Evolutionary conservation across 2,329 filamentous ascomycete species (phyloP).

Genomic region (Botrytis aclada): DNA sequence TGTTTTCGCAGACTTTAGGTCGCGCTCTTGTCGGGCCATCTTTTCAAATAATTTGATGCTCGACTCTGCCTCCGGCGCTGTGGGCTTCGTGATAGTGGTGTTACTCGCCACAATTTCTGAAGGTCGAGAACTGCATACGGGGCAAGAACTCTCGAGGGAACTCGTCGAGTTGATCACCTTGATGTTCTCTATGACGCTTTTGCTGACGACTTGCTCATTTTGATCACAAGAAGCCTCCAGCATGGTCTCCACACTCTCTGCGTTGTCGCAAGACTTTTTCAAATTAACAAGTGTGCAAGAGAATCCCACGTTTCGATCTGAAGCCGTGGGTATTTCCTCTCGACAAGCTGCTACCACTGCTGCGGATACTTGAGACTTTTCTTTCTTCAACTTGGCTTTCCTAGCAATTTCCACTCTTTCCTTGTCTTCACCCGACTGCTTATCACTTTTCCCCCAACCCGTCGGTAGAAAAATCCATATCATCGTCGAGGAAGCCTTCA

Average conservation of each 20-base stretch:
- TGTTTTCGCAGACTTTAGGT: background rate
- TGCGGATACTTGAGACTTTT: background rate
- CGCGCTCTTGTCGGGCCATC: background rate
- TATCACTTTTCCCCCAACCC: background rate
- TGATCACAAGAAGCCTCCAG: background rate
- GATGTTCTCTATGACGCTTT: background rate
- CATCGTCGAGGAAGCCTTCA: background rate
- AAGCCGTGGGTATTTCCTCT: background rate
- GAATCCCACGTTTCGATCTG: background rate
- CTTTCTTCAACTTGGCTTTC: conserved; percentile 2
- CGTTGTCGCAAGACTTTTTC: background rate
- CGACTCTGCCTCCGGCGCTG: background rate
- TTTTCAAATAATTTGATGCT: background rate
- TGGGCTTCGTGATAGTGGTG: background rate
- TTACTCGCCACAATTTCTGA: background rate
- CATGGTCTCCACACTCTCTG: background rate
- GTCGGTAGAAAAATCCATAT: conserved; percentile 1
- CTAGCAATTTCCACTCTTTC: background rate
- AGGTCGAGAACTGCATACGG: background rate
- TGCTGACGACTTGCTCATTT: background rate
- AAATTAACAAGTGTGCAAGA: background rate
- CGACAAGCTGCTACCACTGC: background rate
- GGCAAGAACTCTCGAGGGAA: background rate
- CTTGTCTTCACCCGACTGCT: background rate
- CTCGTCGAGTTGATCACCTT: background rate